These are phyloP conservation scores for Magnolia sinica DNA, from an alignment of 164 flowering plant species.

Conservation along the genomic window DNA sequence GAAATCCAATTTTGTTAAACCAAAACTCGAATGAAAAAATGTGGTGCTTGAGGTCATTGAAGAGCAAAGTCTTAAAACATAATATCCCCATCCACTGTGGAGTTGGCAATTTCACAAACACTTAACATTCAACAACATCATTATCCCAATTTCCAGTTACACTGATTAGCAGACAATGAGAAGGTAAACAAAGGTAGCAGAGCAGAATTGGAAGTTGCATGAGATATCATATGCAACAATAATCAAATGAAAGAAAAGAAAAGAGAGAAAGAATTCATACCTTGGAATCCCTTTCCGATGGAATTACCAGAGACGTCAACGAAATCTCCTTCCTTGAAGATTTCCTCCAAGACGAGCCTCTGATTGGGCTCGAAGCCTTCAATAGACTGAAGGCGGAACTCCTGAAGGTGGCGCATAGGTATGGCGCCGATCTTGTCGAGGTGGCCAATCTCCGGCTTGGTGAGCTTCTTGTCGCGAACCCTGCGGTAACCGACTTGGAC, in stretches of 20 bases:
- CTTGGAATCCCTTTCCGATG: slow-evolving; percentile 99
- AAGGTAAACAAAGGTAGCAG: too few species aligned
- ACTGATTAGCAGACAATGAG: too few species aligned
- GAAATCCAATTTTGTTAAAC: too few species aligned
- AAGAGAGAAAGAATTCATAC: slow-evolving; percentile 25
- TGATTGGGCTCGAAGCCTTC: slow-evolving; percentile 78
- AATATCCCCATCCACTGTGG: too few species aligned
- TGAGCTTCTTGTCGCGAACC: slow-evolving; percentile 77
- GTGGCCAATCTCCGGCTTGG: slow-evolving; percentile 90
- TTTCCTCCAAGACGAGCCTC: slow-evolving; percentile 50
- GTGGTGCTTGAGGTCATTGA: too few species aligned
- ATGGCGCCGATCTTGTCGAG: slow-evolving; percentile 71
- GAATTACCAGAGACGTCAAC: slow-evolving; percentile 91
- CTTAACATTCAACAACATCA: too few species aligned
- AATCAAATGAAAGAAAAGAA: background rate
- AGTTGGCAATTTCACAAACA: too few species aligned
- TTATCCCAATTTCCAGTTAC: too few species aligned
- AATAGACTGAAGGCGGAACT: slow-evolving; percentile 63
- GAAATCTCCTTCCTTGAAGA: slow-evolving; percentile 87
- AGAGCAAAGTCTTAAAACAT: too few species aligned
- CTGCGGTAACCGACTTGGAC: slow-evolving; percentile 91
- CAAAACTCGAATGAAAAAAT: too few species aligned
- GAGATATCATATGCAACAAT: background rate
- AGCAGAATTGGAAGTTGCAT: too few species aligned
- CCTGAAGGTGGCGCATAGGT: slow-evolving; percentile 90